These are phyloP conservation scores for Chiua sp. DNA, from an alignment of 1,284 basidiomycete genomes.

Conservation along the genomic window DNA sequence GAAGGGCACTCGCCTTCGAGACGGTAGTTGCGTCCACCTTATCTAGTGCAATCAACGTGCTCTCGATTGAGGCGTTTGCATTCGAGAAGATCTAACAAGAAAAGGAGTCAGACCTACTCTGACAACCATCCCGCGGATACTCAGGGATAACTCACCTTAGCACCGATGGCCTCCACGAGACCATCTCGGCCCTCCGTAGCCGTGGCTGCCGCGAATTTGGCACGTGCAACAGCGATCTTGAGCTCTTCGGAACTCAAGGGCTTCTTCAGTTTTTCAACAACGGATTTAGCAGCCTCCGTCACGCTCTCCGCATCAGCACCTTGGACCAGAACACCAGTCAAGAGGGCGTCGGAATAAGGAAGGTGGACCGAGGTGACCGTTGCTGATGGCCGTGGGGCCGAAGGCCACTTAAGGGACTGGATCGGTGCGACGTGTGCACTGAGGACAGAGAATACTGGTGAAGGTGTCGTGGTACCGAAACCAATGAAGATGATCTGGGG, in stretches of 20 bases:
- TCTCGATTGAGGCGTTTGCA: conserved; percentile 55
- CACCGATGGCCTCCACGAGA: conserved; percentile 63
- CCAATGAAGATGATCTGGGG: conserved; percentile 85
- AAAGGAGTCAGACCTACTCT: conserved; percentile 4
- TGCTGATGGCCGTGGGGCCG: conserved; percentile 55
- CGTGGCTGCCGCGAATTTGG: conserved; percentile 82
- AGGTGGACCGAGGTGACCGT: conserved; percentile 77
- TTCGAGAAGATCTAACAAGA: conserved; percentile 61
- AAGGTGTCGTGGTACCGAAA: conserved; percentile 70
- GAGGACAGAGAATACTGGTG: conserved; percentile 79
- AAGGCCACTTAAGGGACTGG: conserved; percentile 85
- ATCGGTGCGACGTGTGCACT: conserved; percentile 76
- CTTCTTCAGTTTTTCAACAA: conserved; percentile 71
- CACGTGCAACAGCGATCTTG: conserved; percentile 83
- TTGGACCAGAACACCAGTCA: conserved; percentile 83
- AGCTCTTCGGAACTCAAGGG: conserved; percentile 73
- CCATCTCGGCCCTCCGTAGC: conserved; percentile 75
- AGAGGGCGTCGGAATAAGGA: conserved; percentile 88
- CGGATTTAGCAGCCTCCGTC: conserved; percentile 67
- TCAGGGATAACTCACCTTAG: conserved; percentile 57
- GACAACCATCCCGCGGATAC: conserved; percentile 1
- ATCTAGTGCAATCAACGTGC: conserved; percentile 43
- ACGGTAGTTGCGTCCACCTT: conserved; percentile 63
- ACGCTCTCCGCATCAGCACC: conserved; percentile 63
- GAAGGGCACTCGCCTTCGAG: conserved; percentile 57